Evolutionary conservation across 2,329 filamentous ascomycete genomes (phyloP).

Genomic region (Beauveria australis): DNA sequence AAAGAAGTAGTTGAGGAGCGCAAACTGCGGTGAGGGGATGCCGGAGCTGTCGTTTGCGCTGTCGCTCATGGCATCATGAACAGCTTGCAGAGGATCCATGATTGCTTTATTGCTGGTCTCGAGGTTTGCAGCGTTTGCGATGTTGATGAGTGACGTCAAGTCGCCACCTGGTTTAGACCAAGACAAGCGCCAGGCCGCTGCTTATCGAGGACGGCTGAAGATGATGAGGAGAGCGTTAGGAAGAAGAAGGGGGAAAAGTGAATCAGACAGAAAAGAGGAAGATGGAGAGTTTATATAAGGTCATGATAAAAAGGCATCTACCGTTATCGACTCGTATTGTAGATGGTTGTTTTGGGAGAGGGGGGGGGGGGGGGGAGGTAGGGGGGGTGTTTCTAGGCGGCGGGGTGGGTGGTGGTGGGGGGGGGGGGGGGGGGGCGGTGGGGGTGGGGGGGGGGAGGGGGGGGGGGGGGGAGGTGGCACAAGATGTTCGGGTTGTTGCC

Average conservation of each 20-base stretch:
- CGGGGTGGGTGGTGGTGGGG: too few relatives aligned
- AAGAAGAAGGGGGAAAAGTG: neutral
- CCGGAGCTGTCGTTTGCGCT: neutral
- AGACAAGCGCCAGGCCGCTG: neutral
- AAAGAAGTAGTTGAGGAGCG: slow-evolving; percentile 54
- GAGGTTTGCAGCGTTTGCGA: neutral
- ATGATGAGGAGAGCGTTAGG: neutral
- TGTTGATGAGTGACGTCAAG: too few relatives aligned
- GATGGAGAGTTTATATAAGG: neutral
- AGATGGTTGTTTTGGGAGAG: neutral
- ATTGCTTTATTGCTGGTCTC: neutral
- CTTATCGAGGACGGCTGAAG: neutral
- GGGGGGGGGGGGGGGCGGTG: neutral
- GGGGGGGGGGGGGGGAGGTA: neutral
- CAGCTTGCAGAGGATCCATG: slow-evolving; percentile 4
- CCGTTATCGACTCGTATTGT: neutral
- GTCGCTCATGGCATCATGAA: neutral
- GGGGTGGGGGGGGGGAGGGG: too few relatives aligned
- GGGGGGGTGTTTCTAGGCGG: too few relatives aligned
- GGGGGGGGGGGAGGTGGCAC: neutral
- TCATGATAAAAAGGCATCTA: neutral
- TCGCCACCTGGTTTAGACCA: neutral
- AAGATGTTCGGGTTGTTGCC: neutral
- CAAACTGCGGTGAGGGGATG: slow-evolving; percentile 29
- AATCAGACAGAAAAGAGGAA: neutral